phyloP scores from a whole-genome alignment of 2,329 filamentous ascomycete species.

The Ceratocystis papillata region DNA sequence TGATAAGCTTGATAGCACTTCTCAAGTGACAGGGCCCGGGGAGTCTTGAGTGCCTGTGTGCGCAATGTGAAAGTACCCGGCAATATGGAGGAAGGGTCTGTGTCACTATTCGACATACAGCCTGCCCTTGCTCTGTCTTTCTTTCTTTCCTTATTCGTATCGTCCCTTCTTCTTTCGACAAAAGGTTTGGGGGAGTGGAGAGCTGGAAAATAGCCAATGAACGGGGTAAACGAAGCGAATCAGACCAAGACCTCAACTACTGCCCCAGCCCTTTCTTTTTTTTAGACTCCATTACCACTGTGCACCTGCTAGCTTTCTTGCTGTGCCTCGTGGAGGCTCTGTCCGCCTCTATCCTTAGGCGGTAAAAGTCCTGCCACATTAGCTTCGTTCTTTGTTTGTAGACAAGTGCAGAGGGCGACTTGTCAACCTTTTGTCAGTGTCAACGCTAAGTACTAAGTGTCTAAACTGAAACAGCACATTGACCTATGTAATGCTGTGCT shows the following conservation, averaged over 20 bases:
- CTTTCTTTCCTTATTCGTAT: not conserved
- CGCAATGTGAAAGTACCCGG: not conserved
- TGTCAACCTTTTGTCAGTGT: conserved; percentile 6
- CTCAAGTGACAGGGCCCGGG: conserved; percentile 1
- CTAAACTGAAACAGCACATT: not conserved
- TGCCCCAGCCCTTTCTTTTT: conserved; percentile 4
- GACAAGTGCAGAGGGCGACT: not conserved
- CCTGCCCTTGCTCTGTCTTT: not conserved
- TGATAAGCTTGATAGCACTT: not conserved
- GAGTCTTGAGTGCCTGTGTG: not conserved
- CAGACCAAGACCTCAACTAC: conserved; percentile 5
- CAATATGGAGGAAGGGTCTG: not conserved
- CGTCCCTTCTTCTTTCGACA: not conserved
- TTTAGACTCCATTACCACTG: not conserved
- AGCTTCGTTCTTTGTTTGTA: conserved; percentile 5
- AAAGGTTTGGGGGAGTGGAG: not conserved
- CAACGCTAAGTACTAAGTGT: conserved; percentile 2
- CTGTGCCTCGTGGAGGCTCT: conserved; percentile 4
- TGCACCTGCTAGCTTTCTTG: not conserved
- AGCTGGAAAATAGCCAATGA: not conserved
- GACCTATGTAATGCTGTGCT: not conserved
- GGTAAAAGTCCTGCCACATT: conserved; percentile 4
- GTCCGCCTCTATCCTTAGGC: not conserved
- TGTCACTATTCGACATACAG: not conserved
- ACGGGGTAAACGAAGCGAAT: not conserved